Base-by-base conservation (phyloP, 257 asterid genomes). In the Primulina huaijiensis region DNA sequence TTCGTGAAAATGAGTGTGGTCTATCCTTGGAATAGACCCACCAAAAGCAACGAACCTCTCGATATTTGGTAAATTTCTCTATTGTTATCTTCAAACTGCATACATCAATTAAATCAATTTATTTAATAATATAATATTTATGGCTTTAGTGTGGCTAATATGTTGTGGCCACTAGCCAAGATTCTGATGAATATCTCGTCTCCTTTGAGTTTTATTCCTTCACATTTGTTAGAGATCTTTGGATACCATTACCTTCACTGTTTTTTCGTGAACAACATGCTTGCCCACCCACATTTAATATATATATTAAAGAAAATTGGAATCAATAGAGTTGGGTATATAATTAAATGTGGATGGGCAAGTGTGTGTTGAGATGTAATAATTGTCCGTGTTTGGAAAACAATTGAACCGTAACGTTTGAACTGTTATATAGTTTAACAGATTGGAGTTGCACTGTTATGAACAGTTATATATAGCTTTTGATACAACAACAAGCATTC, bases 181-280 rank as follows among this genome's bases (percentile, higher is more conserved):
- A 74, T 80, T 74, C 85, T 46, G 71, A 75, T 71, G 65, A 70
- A 75, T 68, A 74, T 80, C 68, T 80, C 85, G 68, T 80, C 68
- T 77, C 82, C 74, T 9, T 71, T 74, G 6, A 52, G 77, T 65
- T 58, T 67, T 76, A 74, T 72, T 68, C 74, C 56, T 16, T 46
- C 56, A 46, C 56, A 46, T 16, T 46, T 0, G 20, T 16, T 46
- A n/a, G 19, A 46, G 56, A 46, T 46, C 20, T 3, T 46, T 46
- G 56, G 56, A 46, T 46, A 6, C 56, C 20, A 46, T 46, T 46
- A 12, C 16, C 19, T 46, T 2, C 5, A 12, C 4, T 43, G n/a
- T 43, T 43, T 12, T 46, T 7, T 4, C 5, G 1, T 16, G 20
- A 5, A 14, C 2, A 46, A 46, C 5, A 16, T 46, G 20, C 20